A percentile compares a stretch with the other conserved stretches of the same genome.
phyloP scores from a whole-genome alignment of 2,329 filamentous ascomycete species.

The Penicillium rolfsii region DNA sequence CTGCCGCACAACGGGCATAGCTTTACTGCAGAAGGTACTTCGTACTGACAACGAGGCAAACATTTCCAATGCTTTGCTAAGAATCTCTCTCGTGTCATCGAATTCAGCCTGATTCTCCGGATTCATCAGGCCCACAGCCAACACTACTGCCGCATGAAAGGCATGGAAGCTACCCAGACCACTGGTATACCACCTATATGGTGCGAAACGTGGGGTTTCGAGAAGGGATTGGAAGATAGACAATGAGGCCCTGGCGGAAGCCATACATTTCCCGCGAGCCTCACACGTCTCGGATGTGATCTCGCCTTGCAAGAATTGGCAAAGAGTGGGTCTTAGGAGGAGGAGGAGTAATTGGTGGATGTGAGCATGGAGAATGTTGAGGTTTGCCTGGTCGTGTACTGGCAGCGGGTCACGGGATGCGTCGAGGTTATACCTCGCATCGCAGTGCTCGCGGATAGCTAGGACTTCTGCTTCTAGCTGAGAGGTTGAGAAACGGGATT shows the following conservation, averaged over 20 bases:
- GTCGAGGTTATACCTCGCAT: slow-evolving; percentile 36
- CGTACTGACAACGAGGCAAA: slow-evolving; percentile 40
- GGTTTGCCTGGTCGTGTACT: slow-evolving; percentile 43
- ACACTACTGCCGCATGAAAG: slow-evolving; percentile 45
- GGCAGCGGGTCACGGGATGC: slow-evolving; percentile 31
- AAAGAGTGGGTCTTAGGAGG: slow-evolving; percentile 41
- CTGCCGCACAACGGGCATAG: slow-evolving; percentile 39
- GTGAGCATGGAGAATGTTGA: slow-evolving; percentile 47
- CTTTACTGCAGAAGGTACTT: slow-evolving; percentile 44
- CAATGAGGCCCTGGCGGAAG: slow-evolving; percentile 39
- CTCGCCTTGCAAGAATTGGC: slow-evolving; percentile 38
- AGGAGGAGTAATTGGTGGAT: slow-evolving; percentile 45
- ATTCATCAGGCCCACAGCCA: slow-evolving; percentile 35
- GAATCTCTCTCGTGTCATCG: slow-evolving; percentile 33
- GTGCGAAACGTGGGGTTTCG: slow-evolving; percentile 36
- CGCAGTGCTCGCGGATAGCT: slow-evolving; percentile 36
- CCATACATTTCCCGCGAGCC: slow-evolving; percentile 38
- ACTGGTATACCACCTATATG: slow-evolving; percentile 47
- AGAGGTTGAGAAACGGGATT: slow-evolving; percentile 25
- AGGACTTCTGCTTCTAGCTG: slow-evolving; percentile 38
- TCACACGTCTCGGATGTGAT: slow-evolving; percentile 35
- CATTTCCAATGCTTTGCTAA: slow-evolving; percentile 36
- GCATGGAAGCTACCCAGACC: slow-evolving; percentile 47
- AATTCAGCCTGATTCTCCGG: slow-evolving; percentile 36
- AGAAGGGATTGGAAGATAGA: slow-evolving; percentile 39